Evolutionary conservation across 2,329 filamentous ascomycete species (phyloP).

Genomic region (Cercospora sp.): DNA sequence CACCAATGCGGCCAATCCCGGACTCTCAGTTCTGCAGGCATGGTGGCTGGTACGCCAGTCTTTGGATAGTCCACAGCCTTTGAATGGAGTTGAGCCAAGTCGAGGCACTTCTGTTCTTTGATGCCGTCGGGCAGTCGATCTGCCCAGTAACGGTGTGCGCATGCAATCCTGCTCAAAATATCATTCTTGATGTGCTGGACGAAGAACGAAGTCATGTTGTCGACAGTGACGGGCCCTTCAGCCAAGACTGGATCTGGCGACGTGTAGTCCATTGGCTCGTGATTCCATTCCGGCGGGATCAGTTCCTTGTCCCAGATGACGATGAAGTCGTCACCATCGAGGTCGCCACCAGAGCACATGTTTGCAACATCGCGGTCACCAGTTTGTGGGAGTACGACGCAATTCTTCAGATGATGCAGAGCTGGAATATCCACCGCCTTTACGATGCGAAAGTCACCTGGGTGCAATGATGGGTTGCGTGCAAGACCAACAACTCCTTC

Average conservation of each 20-base stretch:
- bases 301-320: slow-evolving; percentile 85
- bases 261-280: slow-evolving; percentile 74
- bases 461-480: slow-evolving; percentile 90
- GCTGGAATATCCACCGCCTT: slow-evolving; percentile 72
- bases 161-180: slow-evolving; percentile 74
- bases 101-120: slow-evolving; percentile 66
- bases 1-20: slow-evolving; percentile 81
- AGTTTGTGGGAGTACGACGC: slow-evolving; percentile 80
- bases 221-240: slow-evolving; percentile 64
- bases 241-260: slow-evolving; percentile 59
- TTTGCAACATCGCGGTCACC: slow-evolving; percentile 83
- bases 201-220: slow-evolving; percentile 81
- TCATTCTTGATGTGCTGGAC: slow-evolving; percentile 93
- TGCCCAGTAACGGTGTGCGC: slow-evolving; percentile 75
- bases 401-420: slow-evolving; percentile 77
- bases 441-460: slow-evolving; percentile 87
- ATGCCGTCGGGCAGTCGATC: slow-evolving; percentile 64
- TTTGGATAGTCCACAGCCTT: slow-evolving; percentile 94
- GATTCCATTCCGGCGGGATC: slow-evolving; percentile 69
- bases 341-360: slow-evolving; percentile 94
- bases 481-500: slow-evolving; percentile 79
- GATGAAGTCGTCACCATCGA: slow-evolving; percentile 95
- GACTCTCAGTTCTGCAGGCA: slow-evolving; percentile 63
- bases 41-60: slow-evolving; percentile 74
- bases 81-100: slow-evolving; percentile 79